These are phyloP conservation scores for Aspergillus asperescens DNA, from an alignment of 495 filamentous ascomycete genomes.

Conservation along the genomic window DNA sequence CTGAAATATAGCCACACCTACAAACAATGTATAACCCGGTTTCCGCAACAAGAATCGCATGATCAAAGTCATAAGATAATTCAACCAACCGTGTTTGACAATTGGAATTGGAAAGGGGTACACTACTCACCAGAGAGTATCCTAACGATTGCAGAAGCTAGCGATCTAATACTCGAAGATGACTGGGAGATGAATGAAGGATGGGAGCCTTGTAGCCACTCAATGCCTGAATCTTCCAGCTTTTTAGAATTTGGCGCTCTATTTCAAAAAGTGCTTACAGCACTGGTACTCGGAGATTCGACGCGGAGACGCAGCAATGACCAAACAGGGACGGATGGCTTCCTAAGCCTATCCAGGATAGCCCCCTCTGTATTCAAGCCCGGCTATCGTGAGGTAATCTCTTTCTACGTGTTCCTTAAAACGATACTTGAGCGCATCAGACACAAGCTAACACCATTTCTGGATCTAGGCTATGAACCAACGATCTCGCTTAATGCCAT, in stretches of 20 bases:
- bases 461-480: conserved; percentile 35
- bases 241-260: conserved; percentile 12
- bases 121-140: neutral
- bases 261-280: conserved; percentile 26
- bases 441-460: neutral
- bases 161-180: neutral
- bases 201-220: neutral
- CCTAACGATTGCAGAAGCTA: neutral
- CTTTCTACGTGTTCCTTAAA: neutral
- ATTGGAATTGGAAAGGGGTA: neutral
- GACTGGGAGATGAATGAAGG: neutral
- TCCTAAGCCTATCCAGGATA: conserved; percentile 20
- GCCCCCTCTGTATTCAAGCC: conserved; percentile 34
- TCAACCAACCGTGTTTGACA: neutral
- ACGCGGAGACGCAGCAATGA: neutral
- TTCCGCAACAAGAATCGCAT: neutral
- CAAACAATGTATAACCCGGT: neutral
- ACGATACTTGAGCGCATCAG: neutral
- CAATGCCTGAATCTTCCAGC: neutral
- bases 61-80: neutral
- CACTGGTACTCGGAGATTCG: conserved; percentile 18
- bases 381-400: conserved; percentile 33
- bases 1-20: conserved; percentile 15
- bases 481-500: conserved; percentile 30
- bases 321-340: neutral